Conservation (phyloP, 139 green algal species). For the Asterochloris erici region DNA sequence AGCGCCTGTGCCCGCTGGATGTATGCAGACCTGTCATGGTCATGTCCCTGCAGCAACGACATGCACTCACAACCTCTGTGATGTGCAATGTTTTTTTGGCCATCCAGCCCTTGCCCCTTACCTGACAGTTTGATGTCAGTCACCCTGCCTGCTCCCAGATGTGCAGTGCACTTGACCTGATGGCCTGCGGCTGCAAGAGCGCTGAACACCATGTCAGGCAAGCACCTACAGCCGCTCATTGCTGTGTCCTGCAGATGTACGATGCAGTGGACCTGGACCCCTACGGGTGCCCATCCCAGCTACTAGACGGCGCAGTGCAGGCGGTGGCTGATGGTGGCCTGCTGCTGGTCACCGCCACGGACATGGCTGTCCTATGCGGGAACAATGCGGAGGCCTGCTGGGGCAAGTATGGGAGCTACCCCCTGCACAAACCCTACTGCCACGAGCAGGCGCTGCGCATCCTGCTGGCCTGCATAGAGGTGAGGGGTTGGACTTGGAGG, state of each 20-base stretch:
- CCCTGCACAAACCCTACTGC: conserved; percentile 87
- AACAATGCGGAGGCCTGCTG: conserved; percentile 92
- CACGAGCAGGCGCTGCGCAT: conserved; percentile 96
- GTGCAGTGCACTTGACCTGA: too few species aligned
- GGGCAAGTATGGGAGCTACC: conserved; percentile 92
- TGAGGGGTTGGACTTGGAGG: conserved; percentile 18
- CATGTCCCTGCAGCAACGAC: too few species aligned
- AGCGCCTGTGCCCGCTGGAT: too few species aligned
- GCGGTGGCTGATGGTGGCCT: conserved; percentile 88
- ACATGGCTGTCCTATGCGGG: conserved; percentile 97
- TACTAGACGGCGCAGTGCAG: conserved; percentile 93
- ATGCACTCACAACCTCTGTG: too few species aligned
- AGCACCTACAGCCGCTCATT: too few species aligned
- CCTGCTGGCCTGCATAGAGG: conserved; percentile 85
- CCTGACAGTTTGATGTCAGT: too few species aligned
- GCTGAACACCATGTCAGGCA: too few species aligned
- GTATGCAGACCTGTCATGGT: too few species aligned
- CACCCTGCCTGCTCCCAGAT: too few species aligned
- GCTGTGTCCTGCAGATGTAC: conserved; percentile 46
- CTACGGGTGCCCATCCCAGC: conserved; percentile 87
- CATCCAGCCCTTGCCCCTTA: too few species aligned
- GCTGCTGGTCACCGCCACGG: conserved; percentile 93
- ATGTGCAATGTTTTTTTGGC: too few species aligned
- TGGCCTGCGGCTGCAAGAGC: too few species aligned
- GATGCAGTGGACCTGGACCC: conserved; percentile 96